These are phyloP conservation scores for Furcasterigmium sp. DNA, from an alignment of 2,329 filamentous ascomycete genomes.

Conservation along the genomic window DNA sequence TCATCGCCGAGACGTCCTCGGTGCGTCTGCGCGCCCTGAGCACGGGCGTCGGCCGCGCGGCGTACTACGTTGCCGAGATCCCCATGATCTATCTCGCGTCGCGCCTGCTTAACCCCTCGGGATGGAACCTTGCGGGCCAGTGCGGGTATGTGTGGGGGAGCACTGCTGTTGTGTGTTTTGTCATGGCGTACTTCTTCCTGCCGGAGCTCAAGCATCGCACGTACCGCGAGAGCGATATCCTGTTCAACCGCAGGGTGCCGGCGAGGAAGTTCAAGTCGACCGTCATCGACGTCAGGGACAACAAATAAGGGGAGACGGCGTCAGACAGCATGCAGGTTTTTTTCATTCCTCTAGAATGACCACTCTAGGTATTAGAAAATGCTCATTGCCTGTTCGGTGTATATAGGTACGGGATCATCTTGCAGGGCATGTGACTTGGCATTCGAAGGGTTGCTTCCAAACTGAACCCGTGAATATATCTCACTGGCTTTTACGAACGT, in stretches of 20 bases:
- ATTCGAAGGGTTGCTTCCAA: too few species aligned
- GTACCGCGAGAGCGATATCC: slow-evolving; percentile 37
- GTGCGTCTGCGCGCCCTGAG: slow-evolving; percentile 30
- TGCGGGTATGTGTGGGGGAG: slow-evolving; percentile 42
- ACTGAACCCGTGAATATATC: too few species aligned
- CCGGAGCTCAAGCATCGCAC: slow-evolving; percentile 39
- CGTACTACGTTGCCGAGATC: slow-evolving; percentile 35
- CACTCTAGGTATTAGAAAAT: too few species aligned
- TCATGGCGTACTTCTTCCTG: slow-evolving; percentile 34
- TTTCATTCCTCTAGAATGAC: too few species aligned
- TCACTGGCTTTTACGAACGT: too few species aligned
- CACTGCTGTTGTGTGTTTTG: slow-evolving; percentile 32
- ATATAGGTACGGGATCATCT: too few species aligned
- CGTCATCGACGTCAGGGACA: slow-evolving; percentile 33
- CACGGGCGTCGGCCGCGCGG: slow-evolving; percentile 29
- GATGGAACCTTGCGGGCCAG: slow-evolving; percentile 36
- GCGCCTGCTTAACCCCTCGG: slow-evolving; percentile 30
- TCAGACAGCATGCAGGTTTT: too few species aligned
- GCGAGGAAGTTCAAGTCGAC: slow-evolving; percentile 39
- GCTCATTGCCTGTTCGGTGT: too few species aligned
- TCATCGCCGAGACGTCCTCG: slow-evolving; percentile 30
- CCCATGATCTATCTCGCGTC: slow-evolving; percentile 34
- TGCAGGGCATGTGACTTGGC: too few species aligned
- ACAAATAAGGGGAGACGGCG: slow-evolving; percentile 21
- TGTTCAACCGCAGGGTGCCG: slow-evolving; percentile 34